phyloP scores from a whole-genome alignment of 1,139 yeast genomes.

The Zygosaccharomyces sapae region DNA sequence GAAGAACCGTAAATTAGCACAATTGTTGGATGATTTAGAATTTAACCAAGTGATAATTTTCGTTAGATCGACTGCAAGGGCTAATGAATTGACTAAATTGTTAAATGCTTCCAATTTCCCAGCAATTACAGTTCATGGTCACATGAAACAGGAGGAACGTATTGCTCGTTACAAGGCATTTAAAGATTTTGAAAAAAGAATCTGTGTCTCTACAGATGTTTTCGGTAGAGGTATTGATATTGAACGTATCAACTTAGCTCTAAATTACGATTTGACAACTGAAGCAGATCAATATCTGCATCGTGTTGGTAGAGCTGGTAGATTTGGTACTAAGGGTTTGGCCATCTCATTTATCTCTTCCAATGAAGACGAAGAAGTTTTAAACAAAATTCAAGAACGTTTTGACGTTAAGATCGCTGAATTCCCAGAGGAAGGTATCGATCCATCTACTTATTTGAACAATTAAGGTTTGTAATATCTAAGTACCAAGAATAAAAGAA shows the following conservation, averaged over 20 bases:
- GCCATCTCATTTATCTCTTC: conserved; percentile 86
- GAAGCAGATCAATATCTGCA: conserved; percentile 98
- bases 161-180: conserved; percentile 93
- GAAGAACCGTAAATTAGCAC: conserved; percentile 90
- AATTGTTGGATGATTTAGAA: conserved; percentile 87
- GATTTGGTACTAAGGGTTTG: conserved; percentile 98
- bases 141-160: conserved; percentile 96
- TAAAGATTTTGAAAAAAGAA: conserved; percentile 97
- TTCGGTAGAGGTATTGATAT: conserved; percentile 99
- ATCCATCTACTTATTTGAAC: conserved; percentile 97
- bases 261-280: conserved; percentile 83
- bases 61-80: conserved; percentile 89
- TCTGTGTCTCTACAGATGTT: conserved; percentile 96
- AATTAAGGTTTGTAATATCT: conserved; percentile 44
- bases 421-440: conserved; percentile 98
- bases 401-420: conserved; percentile 92
- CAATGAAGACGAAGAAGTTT: conserved; percentile 83
- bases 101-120: conserved; percentile 95
- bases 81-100: conserved; percentile 84
- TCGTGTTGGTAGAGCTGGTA: conserved; percentile 99
- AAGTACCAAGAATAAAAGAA: conserved; percentile 8
- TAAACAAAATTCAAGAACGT: conserved; percentile 92
- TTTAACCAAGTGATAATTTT: conserved; percentile 97
- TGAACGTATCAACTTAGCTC: conserved; percentile 96
- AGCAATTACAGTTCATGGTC: conserved; percentile 94